Conservation (phyloP, 495 filamentous ascomycete species). For the Opeltia flavorubescens region DNA sequence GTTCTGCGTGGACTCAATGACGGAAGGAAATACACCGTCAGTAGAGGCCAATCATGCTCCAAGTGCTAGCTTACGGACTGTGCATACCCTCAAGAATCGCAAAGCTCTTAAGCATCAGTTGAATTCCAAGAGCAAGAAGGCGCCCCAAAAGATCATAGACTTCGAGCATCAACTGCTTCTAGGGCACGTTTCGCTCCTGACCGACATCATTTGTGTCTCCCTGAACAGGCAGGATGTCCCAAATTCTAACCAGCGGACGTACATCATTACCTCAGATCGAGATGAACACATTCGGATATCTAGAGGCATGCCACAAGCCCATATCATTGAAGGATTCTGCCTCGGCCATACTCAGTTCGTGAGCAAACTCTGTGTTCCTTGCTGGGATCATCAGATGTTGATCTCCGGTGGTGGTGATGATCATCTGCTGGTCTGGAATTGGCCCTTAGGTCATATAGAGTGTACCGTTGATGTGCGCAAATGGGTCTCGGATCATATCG, state of each 20-base stretch:
- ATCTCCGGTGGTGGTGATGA: slow-evolving; percentile 81
- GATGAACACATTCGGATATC: slow-evolving; percentile 96
- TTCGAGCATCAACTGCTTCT: slow-evolving; percentile 68
- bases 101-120: slow-evolving; percentile 61
- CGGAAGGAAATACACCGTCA: background rate
- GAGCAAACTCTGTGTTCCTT: slow-evolving; percentile 52
- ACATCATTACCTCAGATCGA: slow-evolving; percentile 80
- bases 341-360: slow-evolving; percentile 77
- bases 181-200: slow-evolving; percentile 89
- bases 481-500: slow-evolving; percentile 4
- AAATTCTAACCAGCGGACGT: slow-evolving; percentile 29
- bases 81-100: slow-evolving; percentile 72
- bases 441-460: slow-evolving; percentile 41
- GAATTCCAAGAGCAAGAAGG: slow-evolving; percentile 28
- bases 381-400: slow-evolving; percentile 39
- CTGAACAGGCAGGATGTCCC: background rate
- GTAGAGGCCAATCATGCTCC: slow-evolving; percentile 30
- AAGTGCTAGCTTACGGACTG: slow-evolving; percentile 57
- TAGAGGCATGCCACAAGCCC: slow-evolving; percentile 64
- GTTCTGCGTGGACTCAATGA: slow-evolving; percentile 4
- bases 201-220: slow-evolving; percentile 46
- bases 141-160: slow-evolving; percentile 22
- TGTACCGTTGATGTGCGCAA: slow-evolving; percentile 37
- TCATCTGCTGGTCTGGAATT: slow-evolving; percentile 69
- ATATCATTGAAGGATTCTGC: slow-evolving; percentile 81